phyloP scores from a whole-genome alignment of 768 basidiomycete species.

The Hortiboletus flavorubellus region DNA sequence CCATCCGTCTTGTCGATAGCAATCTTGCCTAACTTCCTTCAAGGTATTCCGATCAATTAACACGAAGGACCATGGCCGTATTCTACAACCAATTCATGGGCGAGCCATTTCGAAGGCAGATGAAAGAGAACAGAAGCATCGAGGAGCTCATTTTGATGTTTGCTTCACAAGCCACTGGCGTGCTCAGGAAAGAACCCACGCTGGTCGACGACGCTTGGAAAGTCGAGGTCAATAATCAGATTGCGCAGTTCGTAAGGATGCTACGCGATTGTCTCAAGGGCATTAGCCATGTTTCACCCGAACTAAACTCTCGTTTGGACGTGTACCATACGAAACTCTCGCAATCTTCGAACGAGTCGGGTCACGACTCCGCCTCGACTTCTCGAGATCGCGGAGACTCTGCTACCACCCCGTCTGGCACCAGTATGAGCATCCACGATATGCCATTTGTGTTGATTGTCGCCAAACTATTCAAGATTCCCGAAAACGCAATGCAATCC shows the following conservation, averaged over 20 bases:
- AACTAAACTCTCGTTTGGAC: conserved; percentile 79
- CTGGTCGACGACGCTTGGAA: conserved; percentile 90
- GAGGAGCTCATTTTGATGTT: conserved; percentile 97
- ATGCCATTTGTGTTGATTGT: conserved; percentile 76
- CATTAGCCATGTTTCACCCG: conserved; percentile 76
- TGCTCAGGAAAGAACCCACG: conserved; percentile 86
- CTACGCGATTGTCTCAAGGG: conserved; percentile 74
- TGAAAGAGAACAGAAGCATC: conserved; percentile 96
- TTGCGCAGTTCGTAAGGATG: conserved; percentile 83
- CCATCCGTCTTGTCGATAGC: background rate
- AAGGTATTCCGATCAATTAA: conserved; percentile 87
- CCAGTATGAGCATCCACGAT: conserved; percentile 53
- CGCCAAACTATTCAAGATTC: conserved; percentile 70
- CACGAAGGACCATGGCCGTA: conserved; percentile 85
- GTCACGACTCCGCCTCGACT: conserved; percentile 61
- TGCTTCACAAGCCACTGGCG: conserved; percentile 83
- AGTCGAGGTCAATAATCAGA: conserved; percentile 86
- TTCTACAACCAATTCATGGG: conserved; percentile 91
- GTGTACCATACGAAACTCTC: conserved; percentile 80
- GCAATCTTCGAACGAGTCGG: conserved; percentile 59
- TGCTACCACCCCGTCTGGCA: conserved; percentile 34
- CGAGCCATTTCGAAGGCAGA: conserved; percentile 79
- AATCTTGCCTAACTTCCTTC: conserved; percentile 2
- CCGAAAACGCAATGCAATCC: conserved; percentile 59
- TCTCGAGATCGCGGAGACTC: conserved; percentile 56